phyloP scores from a whole-genome alignment of 441 rosid genomes.

The Populus hybrid region DNA sequence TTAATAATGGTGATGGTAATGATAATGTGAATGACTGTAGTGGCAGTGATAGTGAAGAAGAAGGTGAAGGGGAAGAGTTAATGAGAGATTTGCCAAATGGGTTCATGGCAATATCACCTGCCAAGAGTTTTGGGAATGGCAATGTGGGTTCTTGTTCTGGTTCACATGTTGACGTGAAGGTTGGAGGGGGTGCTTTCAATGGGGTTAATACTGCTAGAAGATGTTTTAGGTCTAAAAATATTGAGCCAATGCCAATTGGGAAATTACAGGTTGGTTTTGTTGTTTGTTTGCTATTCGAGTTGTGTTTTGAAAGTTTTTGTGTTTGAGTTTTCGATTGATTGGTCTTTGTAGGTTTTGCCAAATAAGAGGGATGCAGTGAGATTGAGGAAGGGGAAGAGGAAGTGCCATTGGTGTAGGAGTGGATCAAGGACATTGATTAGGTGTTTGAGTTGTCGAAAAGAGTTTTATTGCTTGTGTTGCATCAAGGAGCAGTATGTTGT shows the following conservation, averaged over 20 bases:
- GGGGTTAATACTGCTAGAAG: conserved; percentile 36
- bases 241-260: conserved; percentile 70
- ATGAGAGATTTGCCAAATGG: conserved; percentile 89
- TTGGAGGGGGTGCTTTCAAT: conserved; percentile 52
- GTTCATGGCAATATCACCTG: conserved; percentile 78
- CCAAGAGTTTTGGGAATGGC: conserved; percentile 46
- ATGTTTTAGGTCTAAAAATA: conserved; percentile 80
- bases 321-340: conserved; percentile 4
- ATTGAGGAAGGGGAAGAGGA: conserved; percentile 58
- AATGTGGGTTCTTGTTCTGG: conserved; percentile 35
- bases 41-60: conserved; percentile 19
- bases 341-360: conserved; percentile 52
- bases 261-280: conserved; percentile 57
- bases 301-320: not conserved
- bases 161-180: conserved; percentile 60
- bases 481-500: conserved; percentile 58
- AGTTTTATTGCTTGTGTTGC: conserved; percentile 77
- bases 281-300: not conserved
- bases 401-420: conserved; percentile 90
- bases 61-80: conserved; percentile 41
- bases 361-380: conserved; percentile 51
- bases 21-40: conserved; percentile 14
- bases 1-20: conserved; percentile 17
- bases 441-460: conserved; percentile 69
- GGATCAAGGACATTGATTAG: conserved; percentile 47